Evolutionary conservation across 2,329 filamentous ascomycete species (phyloP), one percentile per base, ranked within the genome.

Genomic region (Pezicula neosporulosa): DNA sequence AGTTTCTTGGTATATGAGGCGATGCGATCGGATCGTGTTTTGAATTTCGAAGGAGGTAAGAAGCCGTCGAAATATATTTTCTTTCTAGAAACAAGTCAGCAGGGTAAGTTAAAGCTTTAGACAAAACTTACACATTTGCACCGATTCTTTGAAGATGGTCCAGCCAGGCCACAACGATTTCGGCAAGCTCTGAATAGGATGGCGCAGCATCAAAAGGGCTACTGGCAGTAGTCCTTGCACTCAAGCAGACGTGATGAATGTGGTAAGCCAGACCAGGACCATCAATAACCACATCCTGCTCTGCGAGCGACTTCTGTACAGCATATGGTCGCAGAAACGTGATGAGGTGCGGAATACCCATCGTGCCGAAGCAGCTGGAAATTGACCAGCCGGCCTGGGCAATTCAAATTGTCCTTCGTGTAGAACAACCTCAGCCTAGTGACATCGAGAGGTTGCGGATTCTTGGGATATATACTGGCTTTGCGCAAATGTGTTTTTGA

Each of bases 11-110:
- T 66, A 28, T 58, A 52, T 16, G 37, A 47, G 16, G 53, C 42
- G 19, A 66, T 54, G 18, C 65, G 60, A 18, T 56, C 42, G 1
- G 60, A 51, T 47, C 66, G 53, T n/a, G 55, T 58, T 38, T 60
- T 44, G 28, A 61, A 48, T 47, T 68, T 68, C n/a, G 56, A 52
- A 21, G 53, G 28, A 38, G 93, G 93, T 1, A 97, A 76, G 50
- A 82, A 85, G 13, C 91, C 91, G 67, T 97, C 93, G 61, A 97
- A 97, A 66, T 87, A 91, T 48, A 97, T 87, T 44, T 77, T 82
- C 52, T 81, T 72, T 58, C 85, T 89, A 58, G 30, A 10, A 47
- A 45, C 47, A 15, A 38, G 48, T 58, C 60, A 63, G 50, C 30
- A 47, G 24, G 28, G 49, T 37, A 48, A 36, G 13, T 39, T 13